These are phyloP conservation scores for Chlorella sorokiniana DNA, from an alignment of 139 green algal genomes.

Conservation along the genomic window DNA sequence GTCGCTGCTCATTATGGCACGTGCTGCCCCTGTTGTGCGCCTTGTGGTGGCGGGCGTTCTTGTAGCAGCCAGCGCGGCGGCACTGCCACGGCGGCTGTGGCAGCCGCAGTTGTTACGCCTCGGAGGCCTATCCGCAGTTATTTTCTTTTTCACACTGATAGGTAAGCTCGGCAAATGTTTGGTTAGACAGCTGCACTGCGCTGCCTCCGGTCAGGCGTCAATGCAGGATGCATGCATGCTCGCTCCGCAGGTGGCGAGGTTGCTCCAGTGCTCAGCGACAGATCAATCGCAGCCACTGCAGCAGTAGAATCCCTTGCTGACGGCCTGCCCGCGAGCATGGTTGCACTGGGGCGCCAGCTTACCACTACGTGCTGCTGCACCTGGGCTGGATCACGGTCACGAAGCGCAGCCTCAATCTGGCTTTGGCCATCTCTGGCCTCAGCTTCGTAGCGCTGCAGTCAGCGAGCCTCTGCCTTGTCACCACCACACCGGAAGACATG, in stretches of 20 bases:
- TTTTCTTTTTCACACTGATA: constrained; percentile 39
- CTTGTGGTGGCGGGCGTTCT: constrained; percentile 23
- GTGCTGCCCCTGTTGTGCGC: neutral
- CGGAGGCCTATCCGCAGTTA: constrained; percentile 25
- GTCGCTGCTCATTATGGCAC: constrained; percentile 32
- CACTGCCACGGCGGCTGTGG: constrained; percentile 39
- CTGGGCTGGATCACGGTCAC: constrained; percentile 42
- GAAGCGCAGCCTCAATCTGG: constrained; percentile 38
- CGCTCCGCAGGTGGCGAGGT: constrained; percentile 21
- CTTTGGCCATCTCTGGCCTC: constrained; percentile 17
- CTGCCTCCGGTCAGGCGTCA: neutral
- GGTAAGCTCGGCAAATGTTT: neutral
- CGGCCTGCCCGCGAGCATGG: constrained; percentile 31
- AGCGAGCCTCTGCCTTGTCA: constrained; percentile 49
- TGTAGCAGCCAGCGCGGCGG: neutral
- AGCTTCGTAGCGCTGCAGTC: constrained; percentile 45
- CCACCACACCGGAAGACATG: constrained; percentile 44
- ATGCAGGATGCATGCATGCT: neutral
- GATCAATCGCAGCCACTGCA: neutral
- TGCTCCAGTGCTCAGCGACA: constrained; percentile 30
- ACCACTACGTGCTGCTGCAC: constrained; percentile 44
- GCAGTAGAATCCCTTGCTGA: neutral
- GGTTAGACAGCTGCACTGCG: neutral
- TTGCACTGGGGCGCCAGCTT: neutral
- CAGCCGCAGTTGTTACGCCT: constrained; percentile 38